Evolutionary conservation across 2,329 filamentous ascomycete species (phyloP), one percentile per base, ranked within the genome.

Genomic region (Alternaria sp.): DNA sequence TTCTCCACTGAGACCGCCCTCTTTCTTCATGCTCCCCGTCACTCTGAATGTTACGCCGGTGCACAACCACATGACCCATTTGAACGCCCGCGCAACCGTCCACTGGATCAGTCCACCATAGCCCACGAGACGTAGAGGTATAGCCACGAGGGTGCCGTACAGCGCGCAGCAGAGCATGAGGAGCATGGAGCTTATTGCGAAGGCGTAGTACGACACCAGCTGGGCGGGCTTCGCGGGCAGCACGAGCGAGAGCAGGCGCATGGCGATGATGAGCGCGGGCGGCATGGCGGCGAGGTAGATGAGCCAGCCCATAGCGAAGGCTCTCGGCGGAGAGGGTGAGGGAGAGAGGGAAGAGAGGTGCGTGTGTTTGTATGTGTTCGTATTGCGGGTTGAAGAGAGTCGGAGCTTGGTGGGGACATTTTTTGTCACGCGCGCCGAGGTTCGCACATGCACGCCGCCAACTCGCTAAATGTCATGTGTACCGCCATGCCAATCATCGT

Each of bases 41-140:
- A 97, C 82, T 65, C 86, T 81, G 78, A 98, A 97, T 63, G 85
- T 87, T 53, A 97, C 86, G 64, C 95, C 95, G 1, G 93, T 94
- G 51, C 88, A 87, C 49, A 87, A 80, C 71, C 86, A 85, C 91
- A 97, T 96, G 70, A 87, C 78, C 82, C 88, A 92, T 80, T 94
- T 92, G 86, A 97, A 98, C 67, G 86, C 82, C 65, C 94, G 88
- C 8, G 85, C 96, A 10, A 89, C 89, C 43, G 92, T 89, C 93
- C 94, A 98, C 85, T 98, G 96, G 26, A 92, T 88, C 68, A 93
- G 88, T 59, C 91, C 89, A 63, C 89, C 89, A 72, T 91, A 88
- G 63, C 94, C 94, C 53, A 89, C 71, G 15, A 92, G 73, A 50
- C 91, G 89, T 66, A 98, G 86, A 63, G 88, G 74, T 65, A 94